Conservation (phyloP, 306 rosid genomes). For the Rubus parviflorus region DNA sequence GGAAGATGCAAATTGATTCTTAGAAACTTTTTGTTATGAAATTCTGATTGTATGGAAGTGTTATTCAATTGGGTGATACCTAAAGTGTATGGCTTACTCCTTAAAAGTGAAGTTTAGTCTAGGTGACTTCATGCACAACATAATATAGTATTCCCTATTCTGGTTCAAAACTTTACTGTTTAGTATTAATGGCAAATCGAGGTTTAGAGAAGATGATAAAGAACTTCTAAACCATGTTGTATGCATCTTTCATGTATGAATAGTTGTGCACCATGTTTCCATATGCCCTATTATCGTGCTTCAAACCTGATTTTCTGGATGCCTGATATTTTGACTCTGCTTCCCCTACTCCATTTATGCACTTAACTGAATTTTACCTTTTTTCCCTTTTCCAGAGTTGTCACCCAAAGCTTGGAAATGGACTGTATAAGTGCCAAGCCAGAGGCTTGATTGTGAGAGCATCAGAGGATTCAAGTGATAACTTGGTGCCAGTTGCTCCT, state of each 20-base stretch:
- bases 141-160: too few relatives aligned
- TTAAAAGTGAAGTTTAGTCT: too few relatives aligned
- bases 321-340: background rate
- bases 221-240: background rate
- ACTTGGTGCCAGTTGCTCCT: slow-evolving; percentile 65
- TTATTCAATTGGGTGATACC: background rate
- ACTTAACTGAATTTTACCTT: background rate
- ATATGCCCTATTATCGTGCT: background rate
- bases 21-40: background rate
- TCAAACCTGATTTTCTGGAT: background rate
- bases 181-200: background rate
- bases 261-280: background rate
- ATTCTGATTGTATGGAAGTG: background rate
- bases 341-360: background rate
- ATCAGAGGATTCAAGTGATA: slow-evolving; percentile 58
- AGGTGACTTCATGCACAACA: too few relatives aligned
- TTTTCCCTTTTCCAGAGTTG: slow-evolving; percentile 38
- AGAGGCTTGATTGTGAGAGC: slow-evolving; percentile 67
- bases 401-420: slow-evolving; percentile 48
- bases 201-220: background rate
- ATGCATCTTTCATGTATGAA: background rate
- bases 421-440: slow-evolving; percentile 49
- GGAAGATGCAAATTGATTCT: background rate
- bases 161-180: background rate
- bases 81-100: too few relatives aligned